Conservation (phyloP, 164 flowering plant species). For the grape (Vitis vinifera) region ASM3070453v1 NC_081808.1:4586001-4586500, state of each 20-base stretch:
- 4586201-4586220: conserved; percentile 45
- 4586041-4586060: conserved; percentile 32
- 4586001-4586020: conserved; percentile 21
- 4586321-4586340: conserved; percentile 43
- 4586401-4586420: conserved; percentile 53
- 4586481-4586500: conserved; percentile 76
- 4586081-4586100: conserved; percentile 41
- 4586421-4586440: conserved; percentile 22
- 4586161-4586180: conserved; percentile 34
- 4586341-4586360: conserved; percentile 70
- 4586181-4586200: conserved; percentile 30
- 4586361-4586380: conserved; percentile 76
- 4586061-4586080: conserved; percentile 32
- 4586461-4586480: conserved; percentile 69
- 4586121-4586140: conserved; percentile 45
- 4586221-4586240: conserved; percentile 75
- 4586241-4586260: conserved; percentile 44
- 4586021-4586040: conserved; percentile 24
- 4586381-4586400: conserved; percentile 65
- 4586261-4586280: conserved; percentile 55
- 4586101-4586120: conserved; percentile 61
- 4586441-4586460: conserved; percentile 47
- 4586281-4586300: conserved; percentile 49
- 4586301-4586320: conserved; percentile 28
- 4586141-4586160: conserved; percentile 47